Evolutionary conservation across 2,329 filamentous ascomycete species (phyloP), one percentile per base, ranked within the genome.

Genomic region (Fusarium mangiferae): DNA sequence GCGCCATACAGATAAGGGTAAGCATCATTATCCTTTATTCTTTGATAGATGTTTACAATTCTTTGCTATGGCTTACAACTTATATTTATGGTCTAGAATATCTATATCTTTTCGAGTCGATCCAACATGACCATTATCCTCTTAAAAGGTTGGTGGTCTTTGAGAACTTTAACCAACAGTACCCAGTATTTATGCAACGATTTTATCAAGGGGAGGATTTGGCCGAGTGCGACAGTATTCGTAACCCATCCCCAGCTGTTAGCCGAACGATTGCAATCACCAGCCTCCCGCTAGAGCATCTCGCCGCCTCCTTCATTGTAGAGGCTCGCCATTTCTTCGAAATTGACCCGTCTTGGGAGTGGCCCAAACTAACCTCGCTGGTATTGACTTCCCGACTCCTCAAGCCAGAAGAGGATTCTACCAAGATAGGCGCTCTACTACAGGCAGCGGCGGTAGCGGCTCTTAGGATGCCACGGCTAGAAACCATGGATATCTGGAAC

Each of bases 401-500:
- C n/a, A 52, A 62, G 14, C 45, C 54, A 74, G 39, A 57, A 51
- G 56, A 59, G 58, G 62, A 51, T 51, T 20, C 30, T 11, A 51
- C 30, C 30, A 20, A 51, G 11, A 51, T 24, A 18, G 48, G 3
- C 58, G 38, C 71, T 24, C 74, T 82, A 74, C 74, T 80, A 45
- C 46, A 49, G 55, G 63, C 57, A 33, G 80, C 80, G 1, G 79
- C 77, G 18, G 67, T 55, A n/a, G 78, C 74, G 11, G 75, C 72
- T 15, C 51, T 46, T 14, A 76, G 70, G 45, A 82, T 82, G 80
- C 78, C 80, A 24, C 71, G 71, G n/a, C 75, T 81, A 30, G 38
- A 78, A 57, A 79, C 68, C 38, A 77, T 51, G 22, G 48, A 82
- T 54, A 73, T 82, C 48, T 82, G 79, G 81, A 81, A 82, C 62